These are phyloP conservation scores for Calonectria multiphialidica DNA, from an alignment of 2,329 filamentous ascomycete species.

Conservation along the genomic window DNA sequence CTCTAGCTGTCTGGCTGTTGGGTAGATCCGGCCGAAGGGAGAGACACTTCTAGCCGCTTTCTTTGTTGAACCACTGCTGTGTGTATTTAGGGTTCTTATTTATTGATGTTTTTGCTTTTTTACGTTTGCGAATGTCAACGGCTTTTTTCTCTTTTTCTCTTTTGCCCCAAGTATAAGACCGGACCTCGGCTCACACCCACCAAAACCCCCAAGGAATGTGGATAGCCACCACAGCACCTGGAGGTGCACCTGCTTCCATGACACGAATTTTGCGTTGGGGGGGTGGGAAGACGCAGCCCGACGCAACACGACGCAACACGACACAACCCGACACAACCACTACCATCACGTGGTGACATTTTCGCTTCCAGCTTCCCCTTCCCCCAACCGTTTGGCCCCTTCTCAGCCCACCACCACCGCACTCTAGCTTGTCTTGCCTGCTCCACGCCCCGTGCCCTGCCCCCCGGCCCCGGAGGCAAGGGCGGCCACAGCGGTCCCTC, in stretches of 20 bases:
- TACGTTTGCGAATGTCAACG: background rate
- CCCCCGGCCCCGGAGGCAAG: background rate
- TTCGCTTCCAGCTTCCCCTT: slow-evolving; percentile 12
- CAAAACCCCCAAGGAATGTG: background rate
- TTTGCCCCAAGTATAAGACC: background rate
- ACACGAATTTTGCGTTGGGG: slow-evolving; percentile 29
- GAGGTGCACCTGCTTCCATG: background rate
- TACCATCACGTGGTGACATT: slow-evolving; percentile 30
- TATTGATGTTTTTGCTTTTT: background rate
- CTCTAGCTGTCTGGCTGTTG: background rate
- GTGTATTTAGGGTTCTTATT: background rate
- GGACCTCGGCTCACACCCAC: background rate
- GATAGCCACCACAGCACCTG: background rate
- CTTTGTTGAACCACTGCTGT: background rate
- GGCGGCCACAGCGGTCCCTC: slow-evolving; percentile 1
- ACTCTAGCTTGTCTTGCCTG: background rate
- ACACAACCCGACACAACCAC: slow-evolving; percentile 8
- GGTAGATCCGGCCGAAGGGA: slow-evolving; percentile 6
- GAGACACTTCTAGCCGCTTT: slow-evolving; percentile 16
- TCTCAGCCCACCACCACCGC: background rate
- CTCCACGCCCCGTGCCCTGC: background rate
- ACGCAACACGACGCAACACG: no score
- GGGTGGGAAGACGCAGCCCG: background rate
- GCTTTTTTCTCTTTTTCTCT: background rate
- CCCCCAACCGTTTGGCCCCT: slow-evolving; percentile 31